Percentiles rank a stretch among this genome's conserved stretches.
Evolutionary conservation across 306 rosid genomes (phyloP).

Genomic region (Medicago arabica): DNA sequence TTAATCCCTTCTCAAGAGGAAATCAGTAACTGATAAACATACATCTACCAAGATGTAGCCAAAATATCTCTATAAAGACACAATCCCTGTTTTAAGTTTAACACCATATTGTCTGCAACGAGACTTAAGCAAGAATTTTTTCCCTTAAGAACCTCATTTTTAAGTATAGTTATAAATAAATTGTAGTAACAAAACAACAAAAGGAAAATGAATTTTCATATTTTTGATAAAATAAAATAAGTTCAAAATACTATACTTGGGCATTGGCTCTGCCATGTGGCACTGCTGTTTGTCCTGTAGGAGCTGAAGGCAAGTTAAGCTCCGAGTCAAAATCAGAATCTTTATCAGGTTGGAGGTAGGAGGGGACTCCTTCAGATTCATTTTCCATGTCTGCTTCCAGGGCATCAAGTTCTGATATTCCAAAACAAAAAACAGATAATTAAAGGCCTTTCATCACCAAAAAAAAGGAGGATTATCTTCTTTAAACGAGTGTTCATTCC

Average conservation of each 20-base stretch:
- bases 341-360: conserved; percentile 95
- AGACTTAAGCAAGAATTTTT: conserved; percentile 5
- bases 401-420: conserved; percentile 83
- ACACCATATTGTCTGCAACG: conserved; percentile 12
- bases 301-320: conserved; percentile 91
- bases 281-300: conserved; percentile 65
- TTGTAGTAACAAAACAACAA: background rate
- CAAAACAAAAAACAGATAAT: conserved; percentile 5
- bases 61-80: conserved; percentile 4
- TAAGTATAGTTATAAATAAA: conserved; percentile 25
- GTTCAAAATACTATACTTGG: conserved; percentile 57
- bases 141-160: background rate
- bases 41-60: background rate
- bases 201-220: background rate
- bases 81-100: conserved; percentile 4
- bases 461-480: conserved; percentile 1
- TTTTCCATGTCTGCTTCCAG: conserved; percentile 91
- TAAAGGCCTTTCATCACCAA: background rate
- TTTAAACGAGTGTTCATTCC: background rate
- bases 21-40: conserved; percentile 17
- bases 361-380: conserved; percentile 92
- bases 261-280: conserved; percentile 73
- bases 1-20: conserved; percentile 8
- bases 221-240: background rate
- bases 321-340: conserved; percentile 86